A percentile compares a stretch with the other conserved stretches of the same genome.
Evolutionary conservation across 257 asterid genomes (phyloP).

Genomic region (Paulownia fortunei): DNA sequence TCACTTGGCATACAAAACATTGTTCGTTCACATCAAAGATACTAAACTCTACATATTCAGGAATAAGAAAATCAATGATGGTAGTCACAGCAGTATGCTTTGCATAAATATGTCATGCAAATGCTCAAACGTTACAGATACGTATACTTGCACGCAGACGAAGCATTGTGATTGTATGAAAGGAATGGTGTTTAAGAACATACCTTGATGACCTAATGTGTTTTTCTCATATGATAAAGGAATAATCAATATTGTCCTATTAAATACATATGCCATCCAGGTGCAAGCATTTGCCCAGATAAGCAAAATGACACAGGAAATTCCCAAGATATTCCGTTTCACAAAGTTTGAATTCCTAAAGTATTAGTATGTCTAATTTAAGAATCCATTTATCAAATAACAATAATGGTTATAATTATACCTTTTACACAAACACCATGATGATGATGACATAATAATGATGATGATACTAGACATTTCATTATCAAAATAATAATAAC

Average conservation of each 20-base stretch:
- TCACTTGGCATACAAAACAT: background rate
- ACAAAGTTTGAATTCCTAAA: background rate
- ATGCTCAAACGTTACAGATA: slow-evolving; percentile 10
- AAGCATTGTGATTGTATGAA: background rate
- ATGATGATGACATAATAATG: too few relatives aligned
- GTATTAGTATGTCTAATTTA: background rate
- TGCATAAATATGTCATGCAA: too few relatives aligned
- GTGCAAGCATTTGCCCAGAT: slow-evolving; percentile 5
- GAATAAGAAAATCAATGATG: background rate
- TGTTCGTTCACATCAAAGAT: background rate
- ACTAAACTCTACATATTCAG: slow-evolving; percentile 6
- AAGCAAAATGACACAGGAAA: slow-evolving; percentile 9
- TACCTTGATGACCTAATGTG: background rate
- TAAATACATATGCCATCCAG: background rate
- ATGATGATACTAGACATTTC: too few relatives aligned
- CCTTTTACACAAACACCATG: too few relatives aligned
- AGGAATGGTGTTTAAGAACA: background rate
- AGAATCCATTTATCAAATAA: background rate
- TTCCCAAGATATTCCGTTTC: background rate
- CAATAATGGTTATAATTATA: background rate
- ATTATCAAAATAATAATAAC: too few relatives aligned
- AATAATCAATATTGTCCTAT: slow-evolving; percentile 1
- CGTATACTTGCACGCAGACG: background rate
- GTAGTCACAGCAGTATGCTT: slow-evolving; percentile 6
- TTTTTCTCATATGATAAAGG: background rate